These are phyloP conservation scores for Seminavis robusta DNA, from an alignment of 108 stramenopile genomes.

Conservation along the genomic window DNA sequence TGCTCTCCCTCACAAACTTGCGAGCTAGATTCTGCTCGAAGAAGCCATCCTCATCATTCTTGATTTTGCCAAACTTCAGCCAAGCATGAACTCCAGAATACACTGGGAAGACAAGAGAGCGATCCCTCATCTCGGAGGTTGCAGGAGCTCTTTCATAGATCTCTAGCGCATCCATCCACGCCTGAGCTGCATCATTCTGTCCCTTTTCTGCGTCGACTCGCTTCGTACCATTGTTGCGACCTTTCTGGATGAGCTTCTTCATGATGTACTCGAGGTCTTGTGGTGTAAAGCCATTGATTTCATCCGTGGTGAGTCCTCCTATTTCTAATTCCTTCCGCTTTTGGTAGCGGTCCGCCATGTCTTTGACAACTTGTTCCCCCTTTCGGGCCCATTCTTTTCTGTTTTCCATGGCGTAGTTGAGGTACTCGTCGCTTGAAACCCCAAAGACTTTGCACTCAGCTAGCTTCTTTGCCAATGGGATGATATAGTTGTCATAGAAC, in stretches of 20 bases:
- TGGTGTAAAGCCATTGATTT: constrained; percentile 2
- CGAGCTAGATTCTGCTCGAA: constrained; percentile 36
- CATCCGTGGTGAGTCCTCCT: constrained; percentile 3
- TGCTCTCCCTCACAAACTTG: constrained; percentile 43
- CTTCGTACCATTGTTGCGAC: not conserved
- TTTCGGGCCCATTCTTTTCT: constrained; percentile 1
- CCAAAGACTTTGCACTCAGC: too few species aligned
- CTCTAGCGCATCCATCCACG: constrained; percentile 4
- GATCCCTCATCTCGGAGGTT: too few species aligned
- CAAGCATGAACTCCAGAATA: constrained; percentile 47
- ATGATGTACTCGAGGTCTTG: constrained; percentile 5
- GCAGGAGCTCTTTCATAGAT: not conserved
- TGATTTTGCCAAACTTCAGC: constrained; percentile 36
- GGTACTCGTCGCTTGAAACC: constrained; percentile 15
- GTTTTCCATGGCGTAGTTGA: constrained; percentile 15
- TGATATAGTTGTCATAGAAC: too few species aligned
- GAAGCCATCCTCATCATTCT: constrained; percentile 23
- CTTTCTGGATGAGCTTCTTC: not conserved
- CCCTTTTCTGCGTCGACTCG: not conserved
- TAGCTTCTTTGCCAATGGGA: too few species aligned
- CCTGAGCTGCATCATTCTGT: not conserved
- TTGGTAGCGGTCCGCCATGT: constrained; percentile 2
- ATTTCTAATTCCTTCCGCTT: not conserved
- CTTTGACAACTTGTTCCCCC: not conserved
- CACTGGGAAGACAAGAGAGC: constrained; percentile 45